phyloP scores from a whole-genome alignment of 306 rosid species.

The Crataegus laevigata region DNA sequence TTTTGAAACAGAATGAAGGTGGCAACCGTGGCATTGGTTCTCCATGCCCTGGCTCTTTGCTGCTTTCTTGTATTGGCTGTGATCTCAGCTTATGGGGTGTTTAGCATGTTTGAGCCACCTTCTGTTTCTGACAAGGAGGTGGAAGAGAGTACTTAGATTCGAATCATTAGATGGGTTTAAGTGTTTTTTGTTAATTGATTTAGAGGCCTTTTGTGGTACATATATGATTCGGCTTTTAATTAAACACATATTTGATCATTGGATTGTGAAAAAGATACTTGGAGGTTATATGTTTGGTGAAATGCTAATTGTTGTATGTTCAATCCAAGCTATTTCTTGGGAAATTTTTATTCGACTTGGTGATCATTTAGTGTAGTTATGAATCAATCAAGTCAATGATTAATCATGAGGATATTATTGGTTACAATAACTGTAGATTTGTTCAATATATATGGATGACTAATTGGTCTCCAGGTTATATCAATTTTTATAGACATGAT shows the following conservation, averaged over 20 bases:
- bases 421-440: background rate
- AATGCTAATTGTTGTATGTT: too few species aligned
- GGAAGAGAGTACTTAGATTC: constrained; percentile 15
- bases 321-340: too few species aligned
- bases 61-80: constrained; percentile 58
- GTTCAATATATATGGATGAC: too few species aligned
- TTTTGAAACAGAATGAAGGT: constrained; percentile 70
- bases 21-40: constrained; percentile 64
- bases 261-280: too few species aligned
- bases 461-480: too few species aligned
- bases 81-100: constrained; percentile 71
- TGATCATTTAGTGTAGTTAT: background rate
- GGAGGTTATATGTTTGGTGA: too few species aligned
- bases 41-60: constrained; percentile 44
- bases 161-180: background rate
- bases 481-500: too few species aligned
- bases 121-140: constrained; percentile 24
- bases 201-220: background rate
- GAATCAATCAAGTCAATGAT: background rate
- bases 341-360: background rate
- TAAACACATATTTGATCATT: too few species aligned
- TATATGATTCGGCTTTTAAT: background rate
- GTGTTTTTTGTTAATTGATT: background rate
- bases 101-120: constrained; percentile 62
- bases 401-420: too few species aligned